Evolutionary conservation across 805 yeast genomes (phyloP).

Genomic region (Candida methanosorbosa): DNA sequence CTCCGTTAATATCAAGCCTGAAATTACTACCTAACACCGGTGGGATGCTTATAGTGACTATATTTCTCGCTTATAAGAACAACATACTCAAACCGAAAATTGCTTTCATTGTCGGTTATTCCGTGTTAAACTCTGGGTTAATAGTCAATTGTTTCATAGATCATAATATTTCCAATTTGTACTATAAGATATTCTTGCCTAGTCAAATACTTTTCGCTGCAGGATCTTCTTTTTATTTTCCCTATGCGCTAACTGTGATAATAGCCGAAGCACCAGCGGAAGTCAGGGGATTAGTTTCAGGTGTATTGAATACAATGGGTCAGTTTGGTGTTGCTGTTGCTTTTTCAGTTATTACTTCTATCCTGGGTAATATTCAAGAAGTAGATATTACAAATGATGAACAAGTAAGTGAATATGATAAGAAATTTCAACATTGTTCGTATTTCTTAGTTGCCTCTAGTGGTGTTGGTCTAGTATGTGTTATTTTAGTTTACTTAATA

Average conservation of each 20-base stretch:
- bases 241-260: conserved; percentile 20
- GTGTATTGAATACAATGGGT: conserved; percentile 24
- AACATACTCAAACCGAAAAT: neutral
- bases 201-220: conserved; percentile 7
- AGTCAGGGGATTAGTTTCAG: conserved; percentile 30
- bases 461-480: neutral
- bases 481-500: too few relatives aligned
- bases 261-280: conserved; percentile 25
- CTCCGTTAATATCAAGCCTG: neutral
- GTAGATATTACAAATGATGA: neutral
- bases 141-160: neutral
- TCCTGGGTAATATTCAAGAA: conserved; percentile 16
- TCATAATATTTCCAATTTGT: neutral
- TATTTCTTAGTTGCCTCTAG: neutral
- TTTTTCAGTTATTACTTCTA: conserved; percentile 18
- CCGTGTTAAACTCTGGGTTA: neutral
- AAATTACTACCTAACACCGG: neutral
- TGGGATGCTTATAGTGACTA: neutral
- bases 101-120: neutral
- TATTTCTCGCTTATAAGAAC: neutral
- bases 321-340: conserved; percentile 26
- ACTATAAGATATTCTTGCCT: neutral
- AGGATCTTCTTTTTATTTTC: conserved; percentile 20
- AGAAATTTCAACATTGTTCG: neutral
- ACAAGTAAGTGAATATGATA: neutral